Evolutionary conservation across 495 filamentous ascomycete species (phyloP), one percentile per base, ranked within the genome.

Genomic region (Filosporella fistucella): DNA sequence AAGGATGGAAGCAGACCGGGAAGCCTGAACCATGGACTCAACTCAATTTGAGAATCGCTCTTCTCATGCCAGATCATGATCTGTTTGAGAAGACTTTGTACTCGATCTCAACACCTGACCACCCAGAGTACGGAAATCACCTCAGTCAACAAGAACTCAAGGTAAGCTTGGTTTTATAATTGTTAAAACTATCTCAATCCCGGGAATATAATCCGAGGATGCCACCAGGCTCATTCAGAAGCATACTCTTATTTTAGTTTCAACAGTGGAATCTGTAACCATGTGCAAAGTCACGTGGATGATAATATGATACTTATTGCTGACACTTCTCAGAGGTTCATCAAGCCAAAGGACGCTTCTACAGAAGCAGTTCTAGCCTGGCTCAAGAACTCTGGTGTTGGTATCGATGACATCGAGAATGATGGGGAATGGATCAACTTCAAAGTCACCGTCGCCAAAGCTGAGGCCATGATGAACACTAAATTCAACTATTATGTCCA

Each of bases 101-200:
- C 26, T 68, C 75, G 3, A 63, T 85, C 20, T 78, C 76, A 6
- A 77, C 75, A 5, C 81, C 79, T n/a, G 68, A 63, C 4, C 69
- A 80, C 48, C 55, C 64, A 1, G 66, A 52, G 11, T 85, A 84
- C 62, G 79, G 81, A 11, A 60, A 72, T 40, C 73, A 82, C 46
- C 69, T 84, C 67, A 74, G 67, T 36, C 62, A 68, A 7, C 68
- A 75, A 17, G 66, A 77, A 44, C 48, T 78, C 24, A 61, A 61
- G 35, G 58, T 59, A 0, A 77, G 33, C 18, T n/a, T n/a, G n/a
- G n/a, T n/a, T n/a, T n/a, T n/a, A n/a, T n/a, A n/a, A n/a, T n/a
- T n/a, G n/a, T n/a, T n/a, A n/a, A n/a, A n/a, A n/a, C n/a, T n/a
- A n/a, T n/a, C n/a, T n/a, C n/a, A n/a, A n/a, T n/a, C n/a, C n/a